phyloP scores from a whole-genome alignment of 1,284 basidiomycete species.

The Rhodotorula sp. region DNA sequence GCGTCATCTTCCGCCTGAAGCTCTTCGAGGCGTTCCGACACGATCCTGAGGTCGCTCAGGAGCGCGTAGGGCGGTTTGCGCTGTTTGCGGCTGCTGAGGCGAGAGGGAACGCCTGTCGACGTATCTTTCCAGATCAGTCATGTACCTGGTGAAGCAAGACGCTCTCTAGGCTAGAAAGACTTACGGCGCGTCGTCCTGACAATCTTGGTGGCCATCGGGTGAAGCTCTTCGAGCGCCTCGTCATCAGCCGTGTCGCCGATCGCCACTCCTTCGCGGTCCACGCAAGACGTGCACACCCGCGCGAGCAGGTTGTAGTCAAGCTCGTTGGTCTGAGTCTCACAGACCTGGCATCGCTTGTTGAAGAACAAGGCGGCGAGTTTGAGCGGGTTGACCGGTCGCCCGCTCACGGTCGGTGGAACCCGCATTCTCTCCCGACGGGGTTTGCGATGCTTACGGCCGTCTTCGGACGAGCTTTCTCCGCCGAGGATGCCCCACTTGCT shows the following conservation, averaged over 20 bases:
- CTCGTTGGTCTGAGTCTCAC: neutral
- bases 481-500: neutral
- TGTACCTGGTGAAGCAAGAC: no score
- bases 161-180: neutral
- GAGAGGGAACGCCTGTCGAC: neutral
- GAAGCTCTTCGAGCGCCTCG: neutral
- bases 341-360: constrained; percentile 8
- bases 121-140: neutral
- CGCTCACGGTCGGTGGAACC: neutral
- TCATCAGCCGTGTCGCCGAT: neutral
- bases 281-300: neutral
- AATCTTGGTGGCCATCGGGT: neutral
- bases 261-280: neutral
- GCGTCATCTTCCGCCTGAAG: constrained; percentile 3
- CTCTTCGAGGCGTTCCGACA: neutral
- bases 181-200: neutral
- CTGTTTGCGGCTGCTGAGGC: neutral
- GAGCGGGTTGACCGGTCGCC: neutral
- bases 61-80: neutral
- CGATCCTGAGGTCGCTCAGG: neutral
- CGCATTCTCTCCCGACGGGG: no score
- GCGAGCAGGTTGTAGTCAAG: constrained; percentile 2
- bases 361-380: neutral
- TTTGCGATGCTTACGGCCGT: neutral
- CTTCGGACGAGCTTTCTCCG: neutral